Evolutionary conservation across 331 rosid genomes (phyloP).

Genomic region (Quercus phellos): DNA sequence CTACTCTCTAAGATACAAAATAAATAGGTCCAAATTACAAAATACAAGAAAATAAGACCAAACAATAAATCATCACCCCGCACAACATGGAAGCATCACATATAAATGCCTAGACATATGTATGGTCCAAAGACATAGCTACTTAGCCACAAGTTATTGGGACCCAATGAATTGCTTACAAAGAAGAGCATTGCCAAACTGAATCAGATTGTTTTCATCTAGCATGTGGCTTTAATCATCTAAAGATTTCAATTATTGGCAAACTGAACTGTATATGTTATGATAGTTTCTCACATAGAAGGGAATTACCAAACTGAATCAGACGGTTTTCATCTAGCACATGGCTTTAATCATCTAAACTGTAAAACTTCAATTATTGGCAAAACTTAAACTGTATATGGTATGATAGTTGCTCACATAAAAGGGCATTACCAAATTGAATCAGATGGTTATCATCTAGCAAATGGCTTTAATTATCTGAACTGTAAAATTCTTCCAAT

Average conservation of each 20-base stretch:
- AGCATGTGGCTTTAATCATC: background rate
- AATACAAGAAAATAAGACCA: background rate
- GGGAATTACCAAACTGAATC: too few relatives aligned
- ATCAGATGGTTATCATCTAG: too few relatives aligned
- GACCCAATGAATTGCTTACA: background rate
- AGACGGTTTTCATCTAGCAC: too few relatives aligned
- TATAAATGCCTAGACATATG: background rate
- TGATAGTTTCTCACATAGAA: too few relatives aligned
- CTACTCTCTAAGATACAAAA: conserved; percentile 54
- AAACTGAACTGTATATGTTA: background rate
- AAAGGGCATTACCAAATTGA: too few relatives aligned
- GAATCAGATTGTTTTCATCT: background rate
- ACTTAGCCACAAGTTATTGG: background rate
- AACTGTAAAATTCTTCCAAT: too few relatives aligned
- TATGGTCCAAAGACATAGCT: background rate
- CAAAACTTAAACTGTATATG: background rate
- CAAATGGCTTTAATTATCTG: too few relatives aligned
- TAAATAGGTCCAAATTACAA: background rate
- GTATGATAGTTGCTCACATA: too few relatives aligned
- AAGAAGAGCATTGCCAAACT: background rate
- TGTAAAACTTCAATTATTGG: background rate
- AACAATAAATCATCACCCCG: background rate
- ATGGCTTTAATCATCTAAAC: background rate
- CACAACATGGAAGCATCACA: background rate
- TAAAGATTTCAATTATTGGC: background rate